A percentile compares a stretch with the other conserved stretches of the same genome.
phyloP scores from a whole-genome alignment of 2,329 filamentous ascomycete species.

The Curvularia eragrostidis region DNA sequence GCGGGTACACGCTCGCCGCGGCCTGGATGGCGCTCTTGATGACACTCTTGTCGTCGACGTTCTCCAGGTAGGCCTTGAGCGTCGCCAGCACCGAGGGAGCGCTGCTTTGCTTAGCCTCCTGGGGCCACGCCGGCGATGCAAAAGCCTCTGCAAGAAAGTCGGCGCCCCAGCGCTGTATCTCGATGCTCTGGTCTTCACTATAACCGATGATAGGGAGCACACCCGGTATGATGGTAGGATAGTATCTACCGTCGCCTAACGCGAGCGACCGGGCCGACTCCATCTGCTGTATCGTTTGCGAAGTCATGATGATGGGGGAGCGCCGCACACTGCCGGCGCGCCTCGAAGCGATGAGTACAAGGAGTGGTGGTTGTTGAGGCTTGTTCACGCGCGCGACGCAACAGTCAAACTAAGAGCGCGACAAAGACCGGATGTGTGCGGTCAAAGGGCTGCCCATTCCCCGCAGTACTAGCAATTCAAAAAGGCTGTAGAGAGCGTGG shows the following conservation, averaged over 20 bases:
- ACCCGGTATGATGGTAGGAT: slow-evolving; percentile 88
- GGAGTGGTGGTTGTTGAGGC: slow-evolving; percentile 22
- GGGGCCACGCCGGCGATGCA: slow-evolving; percentile 81
- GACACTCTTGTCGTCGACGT: slow-evolving; percentile 76
- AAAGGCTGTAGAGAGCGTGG: slow-evolving; percentile 31
- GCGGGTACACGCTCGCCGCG: slow-evolving; percentile 88
- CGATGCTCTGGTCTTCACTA: slow-evolving; percentile 66
- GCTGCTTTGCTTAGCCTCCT: slow-evolving; percentile 80
- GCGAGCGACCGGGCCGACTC: slow-evolving; percentile 90
- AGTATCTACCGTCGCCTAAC: slow-evolving; percentile 84
- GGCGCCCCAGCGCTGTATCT: slow-evolving; percentile 92
- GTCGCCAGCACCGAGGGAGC: slow-evolving; percentile 79
- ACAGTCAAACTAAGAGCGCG: slow-evolving; percentile 36
- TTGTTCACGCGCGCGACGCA: slow-evolving; percentile 43
- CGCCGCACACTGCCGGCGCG: slow-evolving; percentile 25
- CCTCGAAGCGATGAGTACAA: slow-evolving; percentile 32
- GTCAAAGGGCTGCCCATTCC: slow-evolving; percentile 38
- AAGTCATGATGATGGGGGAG: slow-evolving; percentile 37
- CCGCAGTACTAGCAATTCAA: slow-evolving; percentile 29
- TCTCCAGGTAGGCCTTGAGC: slow-evolving; percentile 60
- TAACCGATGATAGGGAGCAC: slow-evolving; percentile 90
- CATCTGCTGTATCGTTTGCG: slow-evolving; percentile 71
- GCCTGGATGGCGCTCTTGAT: slow-evolving; percentile 87
- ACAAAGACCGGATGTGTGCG: slow-evolving; percentile 37
- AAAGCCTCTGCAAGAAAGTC: slow-evolving; percentile 97